These are phyloP conservation scores for Dendrocalamus sinicus DNA, from an alignment of 176 grass and related monocot species.

Conservation along the genomic window DNA sequence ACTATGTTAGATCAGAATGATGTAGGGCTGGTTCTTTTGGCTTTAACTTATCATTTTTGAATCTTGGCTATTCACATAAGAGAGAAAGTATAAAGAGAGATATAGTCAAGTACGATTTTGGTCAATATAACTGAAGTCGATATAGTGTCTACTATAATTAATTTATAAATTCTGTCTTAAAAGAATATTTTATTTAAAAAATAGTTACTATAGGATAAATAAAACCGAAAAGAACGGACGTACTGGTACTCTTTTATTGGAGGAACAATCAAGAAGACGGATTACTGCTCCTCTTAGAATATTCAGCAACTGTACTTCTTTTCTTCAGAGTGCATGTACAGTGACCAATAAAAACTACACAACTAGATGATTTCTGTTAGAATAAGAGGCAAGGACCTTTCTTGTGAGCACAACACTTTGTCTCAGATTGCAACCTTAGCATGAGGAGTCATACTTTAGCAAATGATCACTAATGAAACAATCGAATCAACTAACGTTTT, in stretches of 20 bases:
- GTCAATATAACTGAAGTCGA: accelerated
- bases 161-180: too few relatives aligned
- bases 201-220: too few relatives aligned
- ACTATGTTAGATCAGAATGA: background rate
- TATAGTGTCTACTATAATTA: too few relatives aligned
- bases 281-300: background rate
- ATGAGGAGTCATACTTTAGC: conserved; percentile 1
- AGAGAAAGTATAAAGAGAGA: too few relatives aligned
- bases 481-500: background rate
- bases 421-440: background rate
- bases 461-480: background rate
- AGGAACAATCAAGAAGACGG: too few relatives aligned
- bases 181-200: too few relatives aligned
- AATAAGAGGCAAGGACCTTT: background rate
- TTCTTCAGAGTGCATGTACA: background rate
- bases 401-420: background rate
- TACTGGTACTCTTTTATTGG: too few relatives aligned
- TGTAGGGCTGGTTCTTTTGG: too few relatives aligned
- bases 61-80: too few relatives aligned
- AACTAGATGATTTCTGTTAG: background rate
- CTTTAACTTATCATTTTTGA: too few relatives aligned
- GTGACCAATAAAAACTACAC: background rate
- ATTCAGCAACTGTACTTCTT: background rate
- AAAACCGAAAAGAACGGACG: too few relatives aligned
- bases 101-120: too few relatives aligned